These are phyloP conservation scores for Fonsecaea pugnacius DNA, from an alignment of 2,329 filamentous ascomycete genomes.

Conservation along the genomic window DNA sequence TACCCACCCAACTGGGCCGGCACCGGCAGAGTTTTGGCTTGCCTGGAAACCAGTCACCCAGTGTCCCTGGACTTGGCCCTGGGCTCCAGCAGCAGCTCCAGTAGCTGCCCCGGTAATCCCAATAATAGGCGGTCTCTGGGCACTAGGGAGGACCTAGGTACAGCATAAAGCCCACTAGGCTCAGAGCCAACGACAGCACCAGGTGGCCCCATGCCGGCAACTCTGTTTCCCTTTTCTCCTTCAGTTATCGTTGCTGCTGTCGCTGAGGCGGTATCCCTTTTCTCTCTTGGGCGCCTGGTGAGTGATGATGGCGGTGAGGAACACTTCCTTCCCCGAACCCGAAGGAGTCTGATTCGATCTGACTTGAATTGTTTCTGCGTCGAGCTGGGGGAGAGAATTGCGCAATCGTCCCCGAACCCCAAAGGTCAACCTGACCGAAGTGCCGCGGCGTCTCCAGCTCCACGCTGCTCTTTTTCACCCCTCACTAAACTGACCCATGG, in stretches of 20 bases:
- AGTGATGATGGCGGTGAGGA: constrained; percentile 15
- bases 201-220: constrained; percentile 64
- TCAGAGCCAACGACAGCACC: constrained; percentile 49
- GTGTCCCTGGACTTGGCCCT: not conserved
- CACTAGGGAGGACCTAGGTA: not conserved
- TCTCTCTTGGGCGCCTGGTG: not conserved
- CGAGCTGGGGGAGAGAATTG: constrained; percentile 5
- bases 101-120: not conserved
- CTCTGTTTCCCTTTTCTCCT: not conserved
- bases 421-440: not conserved
- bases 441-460: not conserved
- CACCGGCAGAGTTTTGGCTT: not conserved
- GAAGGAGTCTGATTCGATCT: not conserved
- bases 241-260: not conserved
- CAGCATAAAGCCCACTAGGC: constrained; percentile 29
- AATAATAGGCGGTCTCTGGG: not conserved
- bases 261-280: not conserved
- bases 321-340: not conserved
- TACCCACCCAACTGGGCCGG: not conserved
- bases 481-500: constrained; percentile 7
- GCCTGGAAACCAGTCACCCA: not conserved
- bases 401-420: constrained; percentile 7
- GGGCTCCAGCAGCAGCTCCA: not conserved
- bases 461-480: not conserved
- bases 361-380: constrained; percentile 7